Conservation (phyloP, 768 basidiomycete species). For the Tylopilus plumbeoviolaceoides region DNA sequence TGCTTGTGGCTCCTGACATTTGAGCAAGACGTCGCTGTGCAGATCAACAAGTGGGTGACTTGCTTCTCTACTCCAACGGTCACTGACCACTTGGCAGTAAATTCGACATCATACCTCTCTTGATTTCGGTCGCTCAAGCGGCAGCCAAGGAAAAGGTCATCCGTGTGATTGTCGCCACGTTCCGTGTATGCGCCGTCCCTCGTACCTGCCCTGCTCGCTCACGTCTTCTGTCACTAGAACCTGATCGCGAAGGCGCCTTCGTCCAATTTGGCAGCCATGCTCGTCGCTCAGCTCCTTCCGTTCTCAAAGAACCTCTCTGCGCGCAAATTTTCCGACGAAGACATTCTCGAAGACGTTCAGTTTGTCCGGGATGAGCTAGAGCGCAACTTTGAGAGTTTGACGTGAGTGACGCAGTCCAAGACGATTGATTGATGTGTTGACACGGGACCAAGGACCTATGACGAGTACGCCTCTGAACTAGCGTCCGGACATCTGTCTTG, state of each 20-base stretch:
- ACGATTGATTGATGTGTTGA: background rate
- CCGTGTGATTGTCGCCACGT: conserved; percentile 87
- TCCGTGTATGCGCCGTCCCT: conserved; percentile 51
- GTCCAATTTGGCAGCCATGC: conserved; percentile 89
- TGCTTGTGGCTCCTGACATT: conserved; percentile 95
- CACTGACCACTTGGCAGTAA: conserved; percentile 48
- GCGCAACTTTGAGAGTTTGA: conserved; percentile 80
- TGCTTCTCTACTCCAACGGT: background rate
- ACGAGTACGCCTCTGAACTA: conserved; percentile 92
- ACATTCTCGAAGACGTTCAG: conserved; percentile 86
- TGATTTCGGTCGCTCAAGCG: conserved; percentile 78
- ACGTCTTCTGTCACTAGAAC: conserved; percentile 49
- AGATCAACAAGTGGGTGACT: conserved; percentile 74
- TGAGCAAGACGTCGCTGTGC: conserved; percentile 77
- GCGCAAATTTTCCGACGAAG: conserved; percentile 94
- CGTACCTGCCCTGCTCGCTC: conserved; percentile 1
- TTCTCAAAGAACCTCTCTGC: conserved; percentile 79
- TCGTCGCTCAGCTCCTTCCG: conserved; percentile 81
- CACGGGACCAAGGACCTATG: conserved; percentile 67
- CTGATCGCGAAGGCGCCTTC: conserved; percentile 84
- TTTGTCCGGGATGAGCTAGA: conserved; percentile 87
- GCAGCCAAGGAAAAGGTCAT: conserved; percentile 98
- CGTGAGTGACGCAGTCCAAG: conserved; percentile 46
- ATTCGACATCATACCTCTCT: conserved; percentile 82
- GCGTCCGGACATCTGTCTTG: conserved; percentile 88